These are phyloP conservation scores for Macroventuria anomochaeta DNA, from an alignment of 2,329 filamentous ascomycete species.

Conservation along the genomic window DNA sequence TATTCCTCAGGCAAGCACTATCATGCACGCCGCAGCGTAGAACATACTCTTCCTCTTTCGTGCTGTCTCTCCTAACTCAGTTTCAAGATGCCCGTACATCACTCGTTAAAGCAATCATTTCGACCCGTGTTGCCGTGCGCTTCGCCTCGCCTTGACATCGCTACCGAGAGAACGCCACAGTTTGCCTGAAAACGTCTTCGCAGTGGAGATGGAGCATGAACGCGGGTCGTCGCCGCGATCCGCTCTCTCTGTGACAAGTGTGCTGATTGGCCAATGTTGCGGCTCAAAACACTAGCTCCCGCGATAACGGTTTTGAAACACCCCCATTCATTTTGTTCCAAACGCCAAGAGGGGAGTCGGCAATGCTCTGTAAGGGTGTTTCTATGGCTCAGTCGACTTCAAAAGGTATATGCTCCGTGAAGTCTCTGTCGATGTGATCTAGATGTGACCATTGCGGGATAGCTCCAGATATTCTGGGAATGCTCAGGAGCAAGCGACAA, in stretches of 20 bases:
- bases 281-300: constrained; percentile 18
- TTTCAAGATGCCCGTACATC: constrained; percentile 5
- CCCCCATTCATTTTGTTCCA: constrained; percentile 16
- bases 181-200: not conserved
- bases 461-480: too few relatives aligned
- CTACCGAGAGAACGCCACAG: not conserved
- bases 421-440: too few relatives aligned
- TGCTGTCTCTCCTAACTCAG: constrained; percentile 4
- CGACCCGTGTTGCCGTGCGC: not conserved
- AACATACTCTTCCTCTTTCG: constrained; percentile 5
- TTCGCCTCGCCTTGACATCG: not conserved
- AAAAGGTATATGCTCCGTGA: not conserved
- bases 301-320: constrained; percentile 13
- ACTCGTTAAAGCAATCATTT: constrained; percentile 6
- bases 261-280: constrained; percentile 6
- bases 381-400: not conserved
- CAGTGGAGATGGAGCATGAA: constrained; percentile 2
- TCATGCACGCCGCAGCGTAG: not conserved
- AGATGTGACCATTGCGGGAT: too few relatives aligned
- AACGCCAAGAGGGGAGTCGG: constrained; percentile 8
- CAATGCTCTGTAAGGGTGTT: not conserved
- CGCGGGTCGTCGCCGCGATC: not conserved
- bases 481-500: too few relatives aligned
- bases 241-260: not conserved
- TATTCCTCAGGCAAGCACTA: constrained; percentile 1